Conservation (phyloP, 306 rosid species). For the Glycyrrhiza uralensis region DNA sequence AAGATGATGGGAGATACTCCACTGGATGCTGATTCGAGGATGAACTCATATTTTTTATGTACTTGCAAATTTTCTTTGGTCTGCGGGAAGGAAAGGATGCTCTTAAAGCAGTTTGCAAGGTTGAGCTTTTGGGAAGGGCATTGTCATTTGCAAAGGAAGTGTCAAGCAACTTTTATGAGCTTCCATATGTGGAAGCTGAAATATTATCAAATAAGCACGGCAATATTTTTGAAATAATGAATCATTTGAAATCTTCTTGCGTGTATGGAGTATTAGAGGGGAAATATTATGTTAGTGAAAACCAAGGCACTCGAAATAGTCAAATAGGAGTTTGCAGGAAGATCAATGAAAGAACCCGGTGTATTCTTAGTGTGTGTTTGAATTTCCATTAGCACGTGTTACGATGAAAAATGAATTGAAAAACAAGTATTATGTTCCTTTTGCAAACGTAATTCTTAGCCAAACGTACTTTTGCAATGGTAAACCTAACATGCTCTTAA, state of each 20-base stretch:
- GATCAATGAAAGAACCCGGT: no score
- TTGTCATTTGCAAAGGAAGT: slow-evolving; percentile 43
- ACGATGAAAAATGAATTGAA: no score
- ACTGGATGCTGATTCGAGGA: slow-evolving; percentile 32
- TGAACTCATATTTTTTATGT: slow-evolving; percentile 40
- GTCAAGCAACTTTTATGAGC: slow-evolving; percentile 25
- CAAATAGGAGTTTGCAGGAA: no score
- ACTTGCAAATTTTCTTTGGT: slow-evolving; percentile 63
- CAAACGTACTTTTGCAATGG: no score
- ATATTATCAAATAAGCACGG: slow-evolving; percentile 34
- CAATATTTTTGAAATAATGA: slow-evolving; percentile 2
- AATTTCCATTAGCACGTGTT: no score
- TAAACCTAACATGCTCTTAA: no score
- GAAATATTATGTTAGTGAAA: slow-evolving; percentile 56
- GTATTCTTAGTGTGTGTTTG: no score
- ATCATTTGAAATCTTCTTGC: slow-evolving; percentile 42
- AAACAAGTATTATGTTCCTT: no score
- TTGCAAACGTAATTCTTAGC: no score
- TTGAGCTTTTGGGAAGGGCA: slow-evolving; percentile 49
- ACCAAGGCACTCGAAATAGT: no score
- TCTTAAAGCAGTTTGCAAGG: slow-evolving; percentile 48
- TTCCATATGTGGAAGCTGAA: slow-evolving; percentile 47
- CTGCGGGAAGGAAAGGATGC: slow-evolving; percentile 64
- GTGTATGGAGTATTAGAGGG: slow-evolving; percentile 36
- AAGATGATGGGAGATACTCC: slow-evolving; percentile 49